These are phyloP conservation scores for Colletotrichum orbiculare DNA, from an alignment of 2,329 filamentous ascomycete species.

Conservation along the genomic window DNA sequence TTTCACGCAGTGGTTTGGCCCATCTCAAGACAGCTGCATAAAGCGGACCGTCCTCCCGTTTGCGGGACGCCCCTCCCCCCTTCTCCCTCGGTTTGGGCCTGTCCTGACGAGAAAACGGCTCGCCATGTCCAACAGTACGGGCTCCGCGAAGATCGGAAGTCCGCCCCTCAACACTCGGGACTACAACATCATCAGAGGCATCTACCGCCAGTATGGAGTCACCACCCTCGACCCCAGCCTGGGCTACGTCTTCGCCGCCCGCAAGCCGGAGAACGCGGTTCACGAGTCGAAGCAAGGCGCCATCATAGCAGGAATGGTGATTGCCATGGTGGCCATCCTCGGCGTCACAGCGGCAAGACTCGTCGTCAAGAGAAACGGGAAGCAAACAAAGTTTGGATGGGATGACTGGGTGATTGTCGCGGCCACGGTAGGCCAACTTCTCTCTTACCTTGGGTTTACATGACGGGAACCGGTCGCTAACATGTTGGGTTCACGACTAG, in stretches of 20 bases:
- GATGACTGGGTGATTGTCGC: conserved; percentile 32
- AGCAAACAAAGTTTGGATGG: conserved; percentile 24
- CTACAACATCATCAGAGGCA: conserved; percentile 31
- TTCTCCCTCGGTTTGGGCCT: background rate
- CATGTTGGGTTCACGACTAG: background rate
- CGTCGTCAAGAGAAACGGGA: conserved; percentile 14
- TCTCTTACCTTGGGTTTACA: background rate
- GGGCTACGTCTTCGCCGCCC: conserved; percentile 28
- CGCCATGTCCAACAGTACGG: conserved; percentile 30
- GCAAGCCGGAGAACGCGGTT: conserved; percentile 14
- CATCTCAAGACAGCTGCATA: conserved; percentile 19
- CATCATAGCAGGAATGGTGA: conserved; percentile 33
- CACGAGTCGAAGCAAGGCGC: conserved; percentile 33
- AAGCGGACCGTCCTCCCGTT: conserved; percentile 13
- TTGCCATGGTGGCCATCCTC: conserved; percentile 30
- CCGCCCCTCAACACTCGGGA: conserved; percentile 30
- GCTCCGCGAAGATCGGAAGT: conserved; percentile 28
- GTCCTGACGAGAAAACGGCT: conserved; percentile 5
- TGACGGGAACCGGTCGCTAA: too few species aligned
- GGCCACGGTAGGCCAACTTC: conserved; percentile 16
- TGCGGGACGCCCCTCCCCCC: background rate
- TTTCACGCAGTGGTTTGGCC: background rate
- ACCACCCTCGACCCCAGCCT: conserved; percentile 26
- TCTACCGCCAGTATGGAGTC: conserved; percentile 31
- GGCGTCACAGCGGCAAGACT: conserved; percentile 22